These are phyloP conservation scores for Yarrowia hollandica DNA, from an alignment of 805 yeast genomes.

Conservation along the genomic window DNA sequence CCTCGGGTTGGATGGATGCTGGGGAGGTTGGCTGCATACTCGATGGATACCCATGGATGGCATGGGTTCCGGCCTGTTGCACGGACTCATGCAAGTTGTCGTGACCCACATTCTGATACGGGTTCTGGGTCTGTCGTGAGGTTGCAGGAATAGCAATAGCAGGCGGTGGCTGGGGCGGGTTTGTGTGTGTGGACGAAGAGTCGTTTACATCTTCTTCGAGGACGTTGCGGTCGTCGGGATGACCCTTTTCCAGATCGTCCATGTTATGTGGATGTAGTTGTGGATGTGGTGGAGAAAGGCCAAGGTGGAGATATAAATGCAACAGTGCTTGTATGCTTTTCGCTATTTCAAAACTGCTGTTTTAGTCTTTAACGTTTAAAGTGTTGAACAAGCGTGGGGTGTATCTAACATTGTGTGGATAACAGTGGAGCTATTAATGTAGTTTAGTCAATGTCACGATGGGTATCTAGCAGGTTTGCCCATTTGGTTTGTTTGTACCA, in stretches of 20 bases:
- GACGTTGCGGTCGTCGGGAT: neutral
- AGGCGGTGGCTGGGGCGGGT: constrained; percentile 25
- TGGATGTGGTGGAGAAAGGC: neutral
- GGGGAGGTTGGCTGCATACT: constrained; percentile 4
- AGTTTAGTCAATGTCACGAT: no score
- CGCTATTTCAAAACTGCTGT: neutral
- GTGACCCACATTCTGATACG: constrained; percentile 5
- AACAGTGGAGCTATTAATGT: no score
- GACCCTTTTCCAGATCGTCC: constrained; percentile 27
- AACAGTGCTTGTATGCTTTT: no score
- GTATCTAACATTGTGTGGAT: no score
- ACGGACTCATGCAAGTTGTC: neutral
- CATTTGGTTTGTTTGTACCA: no score
- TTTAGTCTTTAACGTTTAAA: neutral
- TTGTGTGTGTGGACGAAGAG: constrained; percentile 4
- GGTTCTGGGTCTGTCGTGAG: constrained; percentile 22
- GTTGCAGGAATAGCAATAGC: neutral
- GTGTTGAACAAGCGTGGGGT: constrained; percentile 21
- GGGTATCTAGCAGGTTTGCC: no score
- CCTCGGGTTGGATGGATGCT: constrained; percentile 11
- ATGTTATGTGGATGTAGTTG: neutral
- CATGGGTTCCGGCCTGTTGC: neutral
- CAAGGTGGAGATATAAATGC: neutral
- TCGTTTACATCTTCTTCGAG: neutral
- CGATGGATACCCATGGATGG: neutral